Percentiles rank a stretch among this genome's conserved stretches.
phyloP scores from a whole-genome alignment of 495 filamentous ascomycete species.

The Neurospora sp. region DNA sequence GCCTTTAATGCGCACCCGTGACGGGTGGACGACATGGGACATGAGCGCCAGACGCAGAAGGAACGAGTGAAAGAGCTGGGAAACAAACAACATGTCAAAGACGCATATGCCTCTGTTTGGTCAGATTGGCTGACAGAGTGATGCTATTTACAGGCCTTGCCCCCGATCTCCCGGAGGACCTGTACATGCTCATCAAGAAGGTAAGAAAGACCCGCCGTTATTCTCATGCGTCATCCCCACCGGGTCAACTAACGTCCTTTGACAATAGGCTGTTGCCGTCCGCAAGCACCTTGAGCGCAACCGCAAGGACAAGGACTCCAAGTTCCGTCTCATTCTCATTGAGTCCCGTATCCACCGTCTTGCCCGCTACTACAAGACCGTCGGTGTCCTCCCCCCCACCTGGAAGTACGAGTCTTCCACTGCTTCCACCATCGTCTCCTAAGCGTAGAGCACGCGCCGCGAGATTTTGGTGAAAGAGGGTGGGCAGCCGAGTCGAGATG shows the following conservation, averaged over 20 bases:
- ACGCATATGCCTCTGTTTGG: conserved; percentile 77
- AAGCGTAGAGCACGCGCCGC: conserved; percentile 18
- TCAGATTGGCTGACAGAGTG: conserved; percentile 89
- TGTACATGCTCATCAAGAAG: conserved; percentile 99
- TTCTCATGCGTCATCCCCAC: neutral
- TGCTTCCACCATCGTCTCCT: conserved; percentile 56
- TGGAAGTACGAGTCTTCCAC: conserved; percentile 88
- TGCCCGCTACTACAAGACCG: conserved; percentile 92
- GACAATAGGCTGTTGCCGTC: conserved; percentile 79
- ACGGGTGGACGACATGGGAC: neutral
- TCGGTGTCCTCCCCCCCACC: conserved; percentile 93
- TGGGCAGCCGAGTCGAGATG: conserved; percentile 6
- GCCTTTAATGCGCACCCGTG: neutral
- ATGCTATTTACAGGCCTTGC: conserved; percentile 77
- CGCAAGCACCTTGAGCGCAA: conserved; percentile 99
- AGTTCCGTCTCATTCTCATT: conserved; percentile 99
- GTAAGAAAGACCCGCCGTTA: conserved; percentile 34
- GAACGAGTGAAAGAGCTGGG: neutral
- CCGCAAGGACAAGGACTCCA: conserved; percentile 99
- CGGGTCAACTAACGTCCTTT: neutral
- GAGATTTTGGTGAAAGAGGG: neutral
- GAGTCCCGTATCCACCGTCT: conserved; percentile 98
- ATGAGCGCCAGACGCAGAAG: conserved; percentile 5
- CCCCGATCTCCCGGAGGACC: conserved; percentile 94
- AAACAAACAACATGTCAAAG: conserved; percentile 6